Evolutionary conservation across 257 asterid genomes (phyloP).

Genomic region (Ocimum tenuiflorum): DNA sequence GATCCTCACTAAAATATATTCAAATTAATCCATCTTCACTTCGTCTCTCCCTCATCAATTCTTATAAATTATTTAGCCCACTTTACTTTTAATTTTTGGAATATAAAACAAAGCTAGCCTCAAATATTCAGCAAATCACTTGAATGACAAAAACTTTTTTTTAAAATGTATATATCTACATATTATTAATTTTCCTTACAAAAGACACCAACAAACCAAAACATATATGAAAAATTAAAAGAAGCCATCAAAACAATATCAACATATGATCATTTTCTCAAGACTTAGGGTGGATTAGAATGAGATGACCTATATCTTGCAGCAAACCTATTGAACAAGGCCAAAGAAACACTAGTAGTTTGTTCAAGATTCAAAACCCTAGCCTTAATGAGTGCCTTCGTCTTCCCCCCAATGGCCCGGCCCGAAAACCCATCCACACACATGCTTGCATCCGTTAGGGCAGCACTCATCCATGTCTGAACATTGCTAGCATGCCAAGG

Average conservation of each 20-base stretch:
- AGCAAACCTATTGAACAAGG: conserved; percentile 47
- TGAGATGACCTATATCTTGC: conserved; percentile 33
- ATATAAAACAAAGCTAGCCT: too few species aligned
- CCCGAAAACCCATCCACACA: conserved; percentile 55
- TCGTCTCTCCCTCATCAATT: too few species aligned
- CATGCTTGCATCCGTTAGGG: conserved; percentile 39
- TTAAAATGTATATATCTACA: neutral
- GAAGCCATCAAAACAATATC: conserved; percentile 1
- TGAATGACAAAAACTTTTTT: neutral
- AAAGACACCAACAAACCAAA: neutral
- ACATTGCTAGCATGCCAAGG: conserved; percentile 59
- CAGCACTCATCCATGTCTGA: conserved; percentile 52
- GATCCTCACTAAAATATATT: too few species aligned
- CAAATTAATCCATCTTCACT: too few species aligned
- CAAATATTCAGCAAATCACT: neutral
- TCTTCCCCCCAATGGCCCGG: conserved; percentile 33
- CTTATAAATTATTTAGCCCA: too few species aligned
- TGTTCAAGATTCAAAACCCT: conserved; percentile 54
- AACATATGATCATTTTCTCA: too few species aligned
- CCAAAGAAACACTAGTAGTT: conserved; percentile 47
- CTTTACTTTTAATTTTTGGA: too few species aligned
- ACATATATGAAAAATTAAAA: neutral
- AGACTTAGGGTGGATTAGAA: conserved; percentile 1
- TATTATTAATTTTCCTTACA: neutral
- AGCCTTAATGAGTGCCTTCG: conserved; percentile 39